Evolutionary conservation across 495 filamentous ascomycete genomes (phyloP).

Genomic region (Sordaria brevicollis): DNA sequence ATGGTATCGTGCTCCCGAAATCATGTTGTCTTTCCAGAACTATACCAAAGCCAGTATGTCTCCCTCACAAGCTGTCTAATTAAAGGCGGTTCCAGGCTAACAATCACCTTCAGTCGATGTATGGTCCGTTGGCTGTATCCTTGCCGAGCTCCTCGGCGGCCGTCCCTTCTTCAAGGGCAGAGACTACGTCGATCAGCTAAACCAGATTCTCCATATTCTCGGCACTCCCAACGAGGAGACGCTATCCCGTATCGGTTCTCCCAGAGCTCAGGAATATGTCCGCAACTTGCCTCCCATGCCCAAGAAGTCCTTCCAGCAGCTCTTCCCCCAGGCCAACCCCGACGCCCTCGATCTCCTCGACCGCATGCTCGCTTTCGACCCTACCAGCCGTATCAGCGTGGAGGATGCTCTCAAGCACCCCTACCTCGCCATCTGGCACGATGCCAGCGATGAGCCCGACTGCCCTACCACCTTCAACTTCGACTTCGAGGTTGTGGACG

Average conservation of each 20-base stretch:
- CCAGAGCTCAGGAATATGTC: constrained; percentile 94
- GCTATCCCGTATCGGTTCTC: constrained; percentile 85
- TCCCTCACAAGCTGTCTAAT: not conserved
- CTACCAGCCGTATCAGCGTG: constrained; percentile 79
- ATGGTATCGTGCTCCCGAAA: constrained; percentile 98
- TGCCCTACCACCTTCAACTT: constrained; percentile 96
- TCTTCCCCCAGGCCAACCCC: constrained; percentile 93
- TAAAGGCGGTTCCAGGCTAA: not conserved
- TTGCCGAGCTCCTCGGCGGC: constrained; percentile 90
- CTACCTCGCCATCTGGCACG: constrained; percentile 97
- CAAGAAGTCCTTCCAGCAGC: constrained; percentile 74
- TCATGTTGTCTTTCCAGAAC: constrained; percentile 99
- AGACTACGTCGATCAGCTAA: constrained; percentile 98
- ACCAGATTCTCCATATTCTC: constrained; percentile 97
- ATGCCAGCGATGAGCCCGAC: constrained; percentile 86
- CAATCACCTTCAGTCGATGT: constrained; percentile 64
- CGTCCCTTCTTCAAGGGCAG: constrained; percentile 98
- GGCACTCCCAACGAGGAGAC: constrained; percentile 96
- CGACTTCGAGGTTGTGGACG: constrained; percentile 91
- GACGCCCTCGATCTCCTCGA: constrained; percentile 92
- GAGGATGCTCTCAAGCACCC: constrained; percentile 91
- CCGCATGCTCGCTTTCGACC: constrained; percentile 95
- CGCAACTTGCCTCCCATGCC: constrained; percentile 95
- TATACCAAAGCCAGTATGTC: constrained; percentile 97
- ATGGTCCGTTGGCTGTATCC: constrained; percentile 97